Conservation (phyloP, 257 asterid genomes). For the Solanum bukasovii region DNA sequence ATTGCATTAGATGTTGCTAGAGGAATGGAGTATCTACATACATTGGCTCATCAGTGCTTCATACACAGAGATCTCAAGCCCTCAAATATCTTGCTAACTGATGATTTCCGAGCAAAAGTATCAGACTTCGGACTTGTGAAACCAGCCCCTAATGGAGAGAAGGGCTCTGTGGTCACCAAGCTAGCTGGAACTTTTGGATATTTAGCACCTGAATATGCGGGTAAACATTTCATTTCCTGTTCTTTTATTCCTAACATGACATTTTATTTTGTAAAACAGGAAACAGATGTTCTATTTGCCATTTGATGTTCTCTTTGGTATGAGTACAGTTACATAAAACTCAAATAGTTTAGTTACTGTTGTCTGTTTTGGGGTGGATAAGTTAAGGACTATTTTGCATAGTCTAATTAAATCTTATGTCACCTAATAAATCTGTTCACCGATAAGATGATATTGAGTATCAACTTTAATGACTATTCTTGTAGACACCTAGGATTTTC, state of each 20-base stretch:
- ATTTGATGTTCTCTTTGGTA: background rate
- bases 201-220: slow-evolving; percentile 89
- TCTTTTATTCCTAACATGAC: background rate
- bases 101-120: slow-evolving; percentile 72
- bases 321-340: background rate
- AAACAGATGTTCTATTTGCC: background rate
- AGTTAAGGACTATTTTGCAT: background rate
- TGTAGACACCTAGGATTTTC: background rate
- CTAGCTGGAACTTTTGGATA: slow-evolving; percentile 93
- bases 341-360: background rate
- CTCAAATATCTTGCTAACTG: slow-evolving; percentile 73
- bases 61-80: slow-evolving; percentile 83
- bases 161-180: slow-evolving; percentile 58
- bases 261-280: background rate
- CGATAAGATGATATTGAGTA: background rate
- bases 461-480: background rate
- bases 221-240: slow-evolving; percentile 20
- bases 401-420: background rate
- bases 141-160: slow-evolving; percentile 77
- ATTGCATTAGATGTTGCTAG: slow-evolving; percentile 88
- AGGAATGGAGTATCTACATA: slow-evolving; percentile 79
- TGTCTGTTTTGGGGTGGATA: background rate
- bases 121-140: slow-evolving; percentile 93
- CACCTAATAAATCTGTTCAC: background rate
- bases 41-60: slow-evolving; percentile 69